Evolutionary conservation across 495 filamentous ascomycete genomes (phyloP), one percentile per base, ranked within the genome.

Genomic region (Trichoderma parareesei): DNA sequence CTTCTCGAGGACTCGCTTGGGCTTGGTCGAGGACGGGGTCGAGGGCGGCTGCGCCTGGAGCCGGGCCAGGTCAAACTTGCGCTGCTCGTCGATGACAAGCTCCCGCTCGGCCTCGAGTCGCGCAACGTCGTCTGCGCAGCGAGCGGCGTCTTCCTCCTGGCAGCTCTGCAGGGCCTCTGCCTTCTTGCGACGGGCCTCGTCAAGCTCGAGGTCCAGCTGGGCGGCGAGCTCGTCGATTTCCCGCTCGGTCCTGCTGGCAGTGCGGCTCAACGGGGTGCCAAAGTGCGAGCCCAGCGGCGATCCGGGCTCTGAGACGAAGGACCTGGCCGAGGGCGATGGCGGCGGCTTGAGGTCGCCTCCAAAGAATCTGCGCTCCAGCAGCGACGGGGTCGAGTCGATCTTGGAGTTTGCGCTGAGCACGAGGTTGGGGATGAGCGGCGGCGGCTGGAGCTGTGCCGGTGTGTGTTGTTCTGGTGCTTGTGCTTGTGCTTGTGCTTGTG

Each of bases 21-120:
- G 68, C 37, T 67, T 65, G 61, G 67, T 69, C 35, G 71, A 59
- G 57, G 53, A 61, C 41, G 66, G 65, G 20, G 62, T 57, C 60
- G 64, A 61, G n/a, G 73, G 73, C 66, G 79, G 70, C 64, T 79
- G 69, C 60, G 74, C 67, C 63, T 79, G 76, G 40, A 81, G 73
- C 60, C 77, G 73, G 48, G 73, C 71, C 59, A 77, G 70, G 57
- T 81, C 76, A 63, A 81, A 81, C 38, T 75, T 77, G 64, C 76
- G 73, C 59, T 74, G 72, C 44, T 80, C 80, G 55, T 79, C 78
- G 43, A 79, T 65, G 49, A 78, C 77, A 69, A 69, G 76, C 66
- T 75, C 68, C 41, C 75, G 77, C 69, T 80, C 78, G 48, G 70
- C 70, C 55, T 73, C 68, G n/a, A 73, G 65, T 66, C 72, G 76